Evolutionary conservation across 2,329 filamentous ascomycete genomes (phyloP).

Genomic region (Coniochaeta pulveracea): DNA sequence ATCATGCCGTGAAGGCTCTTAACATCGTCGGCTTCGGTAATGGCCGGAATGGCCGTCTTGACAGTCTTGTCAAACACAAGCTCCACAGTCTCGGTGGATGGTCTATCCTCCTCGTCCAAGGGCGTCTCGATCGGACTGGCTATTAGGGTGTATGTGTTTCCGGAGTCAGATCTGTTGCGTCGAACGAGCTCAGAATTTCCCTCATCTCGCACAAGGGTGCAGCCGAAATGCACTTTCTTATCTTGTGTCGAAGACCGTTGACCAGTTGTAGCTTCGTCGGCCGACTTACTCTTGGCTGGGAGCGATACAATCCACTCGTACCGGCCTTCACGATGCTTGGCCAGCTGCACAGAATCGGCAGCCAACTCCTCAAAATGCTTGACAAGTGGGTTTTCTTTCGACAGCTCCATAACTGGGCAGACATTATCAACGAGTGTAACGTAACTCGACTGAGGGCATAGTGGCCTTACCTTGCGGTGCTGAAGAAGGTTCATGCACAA

Average conservation of each 20-base stretch:
- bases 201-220: conserved; percentile 35
- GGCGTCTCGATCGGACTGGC: conserved; percentile 31
- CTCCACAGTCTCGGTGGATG: conserved; percentile 7
- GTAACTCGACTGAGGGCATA: too few species aligned
- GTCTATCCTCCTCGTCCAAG: conserved; percentile 9
- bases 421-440: too few species aligned
- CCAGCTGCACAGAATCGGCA: conserved; percentile 17
- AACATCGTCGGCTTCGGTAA: background rate
- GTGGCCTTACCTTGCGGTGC: too few species aligned
- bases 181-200: conserved; percentile 13
- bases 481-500: too few species aligned
- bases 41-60: background rate
- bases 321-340: conserved; percentile 33
- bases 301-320: conserved; percentile 38
- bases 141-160: conserved; percentile 34
- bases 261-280: background rate
- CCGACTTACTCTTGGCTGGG: conserved; percentile 11
- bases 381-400: conserved; percentile 14
- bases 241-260: conserved; percentile 6
- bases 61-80: conserved; percentile 8
- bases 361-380: too few species aligned
- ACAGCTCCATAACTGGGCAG: too few species aligned
- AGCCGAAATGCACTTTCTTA: conserved; percentile 33
- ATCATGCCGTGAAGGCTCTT: too few species aligned
- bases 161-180: conserved; percentile 12